These are phyloP conservation scores for Mycena leptocephala DNA, from an alignment of 768 basidiomycete genomes.

Conservation along the genomic window DNA sequence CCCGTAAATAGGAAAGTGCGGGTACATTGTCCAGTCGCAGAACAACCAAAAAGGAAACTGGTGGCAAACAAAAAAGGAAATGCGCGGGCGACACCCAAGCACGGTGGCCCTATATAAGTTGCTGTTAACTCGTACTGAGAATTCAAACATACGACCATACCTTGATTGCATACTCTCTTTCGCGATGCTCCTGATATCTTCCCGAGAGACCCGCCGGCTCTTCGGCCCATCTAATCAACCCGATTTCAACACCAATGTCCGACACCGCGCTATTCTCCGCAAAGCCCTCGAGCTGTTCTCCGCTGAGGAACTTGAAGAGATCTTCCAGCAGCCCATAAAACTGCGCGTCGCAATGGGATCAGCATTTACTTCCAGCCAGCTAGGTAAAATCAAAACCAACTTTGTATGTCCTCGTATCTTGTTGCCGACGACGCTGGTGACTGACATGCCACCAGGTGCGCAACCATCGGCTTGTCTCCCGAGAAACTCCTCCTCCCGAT, in stretches of 20 bases:
- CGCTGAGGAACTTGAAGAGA: not conserved
- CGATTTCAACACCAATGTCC: not conserved
- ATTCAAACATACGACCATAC: not conserved
- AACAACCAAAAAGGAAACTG: too few relatives aligned
- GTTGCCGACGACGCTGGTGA: not conserved
- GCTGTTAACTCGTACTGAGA: too few relatives aligned
- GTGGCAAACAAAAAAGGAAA: too few relatives aligned
- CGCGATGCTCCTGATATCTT: not conserved
- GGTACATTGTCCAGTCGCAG: too few relatives aligned
- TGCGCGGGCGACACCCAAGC: too few relatives aligned
- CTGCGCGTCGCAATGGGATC: constrained; percentile 2
- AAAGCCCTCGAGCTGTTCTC: constrained; percentile 1
- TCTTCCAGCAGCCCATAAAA: not conserved
- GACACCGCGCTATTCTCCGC: constrained; percentile 5
- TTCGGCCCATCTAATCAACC: not conserved
- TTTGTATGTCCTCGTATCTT: not conserved
- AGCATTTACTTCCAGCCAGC: not conserved
- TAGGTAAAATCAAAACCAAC: not conserved
- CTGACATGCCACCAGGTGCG: not conserved
- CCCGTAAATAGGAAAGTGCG: not conserved
- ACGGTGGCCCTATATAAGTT: too few relatives aligned
- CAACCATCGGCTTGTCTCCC: not conserved
- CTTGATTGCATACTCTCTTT: not conserved
- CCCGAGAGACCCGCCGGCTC: constrained; percentile 3
- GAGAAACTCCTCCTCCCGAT: not conserved